Base-by-base conservation (phyloP, 352 stramenopile species). In the Salisapilia sapeloensis region DNA sequence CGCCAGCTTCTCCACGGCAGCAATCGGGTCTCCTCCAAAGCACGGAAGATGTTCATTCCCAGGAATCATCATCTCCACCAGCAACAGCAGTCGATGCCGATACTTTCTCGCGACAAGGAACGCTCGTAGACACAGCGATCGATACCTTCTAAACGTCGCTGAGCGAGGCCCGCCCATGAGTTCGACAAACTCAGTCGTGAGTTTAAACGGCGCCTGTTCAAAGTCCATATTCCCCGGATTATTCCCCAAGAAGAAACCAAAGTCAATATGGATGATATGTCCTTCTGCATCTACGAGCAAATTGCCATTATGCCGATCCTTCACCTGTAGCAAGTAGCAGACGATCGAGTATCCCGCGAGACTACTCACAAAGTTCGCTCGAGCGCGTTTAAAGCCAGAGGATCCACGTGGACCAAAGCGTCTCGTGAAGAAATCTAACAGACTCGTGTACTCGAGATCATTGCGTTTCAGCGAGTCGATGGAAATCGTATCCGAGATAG, bases 291-390 rank as follows among this genome's bases (percentile, higher is more conserved):
- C 85, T 2, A 98, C 45, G 28, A 98, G 47, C 46, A 98, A 92
- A 50, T 98, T 98, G 34, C 93, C 93, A 53, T 98, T 98, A 61
- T 98, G 93, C 10, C 93, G 64, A 48, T 98, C 93, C 61, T 98
- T 98, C 45, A 98, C 78, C 66, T 97, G 90, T 29, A 98, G 70
- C 15, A 98, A 43, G 53, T 96, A 98, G 49, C 82, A 96, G 31
- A 98, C 66, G 29, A 98, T 92, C 35, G 89, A 94, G 56, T 93
- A 93, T 4, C 65, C 70, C 6, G 76, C 80, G 44, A 93, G 77
- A 23, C 55, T 82, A 33, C 76, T 59, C 36, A 93, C 56, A 41
- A 93, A 95, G 40, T 83, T 94, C 11, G 77, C 63, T 30, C 86
- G 66, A 9, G 84, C 78, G 0, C 79, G 48, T 30, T 62, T 54